Base-by-base conservation (phyloP, 2,329 filamentous ascomycete species). In the Trichoderma breve region DNA sequence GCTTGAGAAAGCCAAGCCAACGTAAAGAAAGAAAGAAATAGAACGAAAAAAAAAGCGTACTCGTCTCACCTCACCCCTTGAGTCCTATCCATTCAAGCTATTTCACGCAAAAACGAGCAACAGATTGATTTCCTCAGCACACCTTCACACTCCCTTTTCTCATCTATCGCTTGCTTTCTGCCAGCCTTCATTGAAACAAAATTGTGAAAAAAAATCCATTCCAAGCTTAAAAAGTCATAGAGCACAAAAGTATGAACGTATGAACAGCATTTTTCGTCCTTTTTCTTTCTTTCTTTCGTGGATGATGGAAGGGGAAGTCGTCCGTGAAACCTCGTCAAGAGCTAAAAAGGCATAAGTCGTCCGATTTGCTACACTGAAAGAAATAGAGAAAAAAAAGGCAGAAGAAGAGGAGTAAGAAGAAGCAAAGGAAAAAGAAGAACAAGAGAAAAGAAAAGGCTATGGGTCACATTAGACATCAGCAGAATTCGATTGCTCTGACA, bases 401-500 rank as follows among this genome's bases (percentile, higher is more conserved):
- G 43, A 11, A 63, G 14, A 57, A 34, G 36, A 32, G 18, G 30
- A 58, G 55, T 36, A n/a, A 21, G 47, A 63, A 18, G 28, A n/a
- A 51, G 43, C 39, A 60, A 51, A 26, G 18, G 18, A 55, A 43
- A 39, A 39, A 51, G 18, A 47, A 63, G 30, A 18, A 57, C 1
- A 14, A 39, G 24, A 62, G 9, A 66, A 62, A 51, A 67, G 28
- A 43, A 34, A 5, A 63, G 28, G 51, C 57, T 53, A 60, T 36
- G 21, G 28, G 28, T 62, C 66, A 53, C 55, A 51, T 51, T 63
- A 63, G 70, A 68, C 36, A 70, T 72, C 39, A 64, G 65, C 65
- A 68, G 57, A 70, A 71, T 26, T 43, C 60, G 34, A 68, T 57
- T 64, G 43, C 55, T 72, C 34, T 53, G 60, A 68, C 64, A 72